Conservation (phyloP, 2,329 filamentous ascomycete species). For the Dactylellina cionopaga region DNA sequence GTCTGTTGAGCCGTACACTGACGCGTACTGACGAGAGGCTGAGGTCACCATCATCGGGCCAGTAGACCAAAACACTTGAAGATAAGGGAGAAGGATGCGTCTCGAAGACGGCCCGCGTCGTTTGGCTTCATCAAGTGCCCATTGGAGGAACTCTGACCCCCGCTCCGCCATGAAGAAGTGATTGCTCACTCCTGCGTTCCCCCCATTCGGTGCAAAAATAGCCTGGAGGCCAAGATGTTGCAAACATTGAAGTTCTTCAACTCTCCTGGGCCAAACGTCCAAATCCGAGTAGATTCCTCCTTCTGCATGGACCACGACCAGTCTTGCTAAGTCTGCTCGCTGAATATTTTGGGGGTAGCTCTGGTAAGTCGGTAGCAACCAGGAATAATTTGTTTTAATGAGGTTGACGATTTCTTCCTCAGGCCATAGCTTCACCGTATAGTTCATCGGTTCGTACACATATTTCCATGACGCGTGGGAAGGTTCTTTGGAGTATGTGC, state of each 20-base stretch:
- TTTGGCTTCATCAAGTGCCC: conserved; percentile 53
- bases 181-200: conserved; percentile 53
- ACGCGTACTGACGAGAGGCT: conserved; percentile 46
- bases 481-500: conserved; percentile 31
- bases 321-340: conserved; percentile 54
- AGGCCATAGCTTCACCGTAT: conserved; percentile 55
- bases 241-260: conserved; percentile 49
- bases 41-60: conserved; percentile 55
- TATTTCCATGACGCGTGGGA: conserved; percentile 22
- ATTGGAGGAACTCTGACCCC: conserved; percentile 50
- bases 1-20: conserved; percentile 11
- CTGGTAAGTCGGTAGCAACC: conserved; percentile 53
- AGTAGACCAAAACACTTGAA: conserved; percentile 55
- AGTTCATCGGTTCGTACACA: conserved; percentile 35
- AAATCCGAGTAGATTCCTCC: conserved; percentile 55
- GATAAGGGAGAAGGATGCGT: conserved; percentile 50
- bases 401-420: conserved; percentile 52
- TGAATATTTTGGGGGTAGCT: conserved; percentile 54
- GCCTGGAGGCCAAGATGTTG: conserved; percentile 48
- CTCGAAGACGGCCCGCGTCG: conserved; percentile 35
- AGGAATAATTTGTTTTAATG: conserved; percentile 51
- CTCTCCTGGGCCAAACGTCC: conserved; percentile 49
- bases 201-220: conserved; percentile 52
- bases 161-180: conserved; percentile 55
- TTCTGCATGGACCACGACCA: conserved; percentile 53